Base-by-base conservation (phyloP, 139 green algal species). In the Zygnema cylindricum region DNA sequence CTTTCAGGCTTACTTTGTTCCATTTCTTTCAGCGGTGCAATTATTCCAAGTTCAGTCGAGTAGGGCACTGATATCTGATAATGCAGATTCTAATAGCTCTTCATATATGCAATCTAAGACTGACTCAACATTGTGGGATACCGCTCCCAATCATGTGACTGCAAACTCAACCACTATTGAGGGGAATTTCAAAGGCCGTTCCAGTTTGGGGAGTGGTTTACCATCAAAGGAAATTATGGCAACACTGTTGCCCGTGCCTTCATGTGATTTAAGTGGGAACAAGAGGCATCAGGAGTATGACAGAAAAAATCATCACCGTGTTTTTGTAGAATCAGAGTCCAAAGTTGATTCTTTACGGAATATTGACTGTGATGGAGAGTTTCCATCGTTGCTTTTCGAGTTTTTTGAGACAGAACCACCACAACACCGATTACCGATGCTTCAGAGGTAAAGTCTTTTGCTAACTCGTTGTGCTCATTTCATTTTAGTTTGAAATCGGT, bases 351-450 rank as follows among this genome's bases (percentile, higher is more conserved):
- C 49, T 25, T 16, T 25, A 63, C 7, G 49, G 16, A 63, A 7
- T 25, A 16, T 16, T 63, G 7, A 16, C 49, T 63, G 49, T 63
- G 49, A 63, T 25, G 16, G 16, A 63, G 49, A 16, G 7, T 63
- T 63, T 63, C 49, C 49, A 25, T 63, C 49, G 7, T 49, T 87
- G 33, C 81, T 87, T 42, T 82, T 55, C 7, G 81, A 87, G 81
- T 87, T 86, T 63, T 87, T 87, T 84, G 81, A 87, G 33, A 2
- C 49, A 63, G 69, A 87, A 25, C 81, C 81, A 43, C 81, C 81
- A 1, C 81, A 87, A 42, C 39, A 86, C 21, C 81, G 81, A 55
- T 86, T 84, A 35, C 76, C 76, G 2, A 23, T 84, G 76, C 76
- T 43, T 35, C 76, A 43, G 41, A 35, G 76, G 76, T 84, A 79